Base-by-base conservation (phyloP, 306 rosid species). In the Pyrus bretschneideri region DNA sequence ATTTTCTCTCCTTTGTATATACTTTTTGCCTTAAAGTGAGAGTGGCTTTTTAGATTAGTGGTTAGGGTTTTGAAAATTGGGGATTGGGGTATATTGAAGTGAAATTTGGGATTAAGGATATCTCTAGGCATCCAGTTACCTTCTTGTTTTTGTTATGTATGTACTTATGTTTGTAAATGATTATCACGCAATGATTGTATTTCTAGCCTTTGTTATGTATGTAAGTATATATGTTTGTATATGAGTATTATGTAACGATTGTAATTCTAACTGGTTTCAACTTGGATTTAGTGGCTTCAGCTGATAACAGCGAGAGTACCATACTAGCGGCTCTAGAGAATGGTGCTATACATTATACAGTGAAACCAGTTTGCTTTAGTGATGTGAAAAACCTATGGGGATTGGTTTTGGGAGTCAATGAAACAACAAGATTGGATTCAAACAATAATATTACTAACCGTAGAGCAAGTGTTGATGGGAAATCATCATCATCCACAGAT, bases 311-410 rank as follows among this genome's bases (percentile, higher is more conserved):
- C 23, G 78, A 62, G 71, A 35, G 58, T 45, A 27, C 66, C 62
- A 74, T 74, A 65, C 55, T 74, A 0, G 51, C 52, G 33, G 71
- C 78, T 4, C 78, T 74, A 17, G 18, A 74, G 35, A 62, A 31
- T 63, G 78, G 78, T 29, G 78, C 30, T 19, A 31, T n/a, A 6
- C 78, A 62, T 46, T 74, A 74, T 30, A 74, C 63, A 63, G 78
- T 74, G 4, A 74, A 74, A 63, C 78, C 78, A 62, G 33, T 74
- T 30, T 63, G 49, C 62, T 65, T 74, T 12, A 65, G 33, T 46
- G 78, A 63, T 64, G 31, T 74, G 22, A 74, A 64, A 49, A 63
- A 74, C 61, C 61, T 74, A 2, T 74, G 78, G 70, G 42, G 64
- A 63, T 49, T 44, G 64, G 78, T 63, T 74, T 58, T 74, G 14